Evolutionary conservation across 176 grass and related monocot genomes (phyloP), one percentile per base, ranked within the genome.

Genomic region (Phoenix roebelenii): DNA sequence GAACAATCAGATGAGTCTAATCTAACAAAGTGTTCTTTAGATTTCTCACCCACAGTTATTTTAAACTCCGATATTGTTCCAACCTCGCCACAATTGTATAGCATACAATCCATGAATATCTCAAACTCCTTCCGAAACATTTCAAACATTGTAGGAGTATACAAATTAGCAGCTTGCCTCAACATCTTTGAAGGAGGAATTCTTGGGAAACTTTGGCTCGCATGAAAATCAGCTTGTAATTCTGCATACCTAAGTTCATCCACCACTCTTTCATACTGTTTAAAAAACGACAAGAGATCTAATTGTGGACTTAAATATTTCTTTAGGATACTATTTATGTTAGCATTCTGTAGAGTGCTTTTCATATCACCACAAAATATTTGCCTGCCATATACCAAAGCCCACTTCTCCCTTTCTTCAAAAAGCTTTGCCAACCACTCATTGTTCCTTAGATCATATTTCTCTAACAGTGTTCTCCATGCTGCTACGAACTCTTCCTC

Each of bases 121-220:
- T 82, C 84, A 23, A 82, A 82, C 59, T 87, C 71, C 61, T 55
- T 71, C 25, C 60, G 18, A 17, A 82, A 82, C 57, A 82, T 65
- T 66, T 87, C 66, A 72, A 82, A 82, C 19, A 76, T 19, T 16
- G 71, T 9, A 67, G 75, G 79, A 18, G 79, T 87, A 53, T 69
- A 87, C 57, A 53, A 18, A 23, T 67, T 70, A 29, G 74, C 71
- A 70, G 84, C 79, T 35, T 87, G 75, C 6, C 28, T 67, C 16
- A 87, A 18, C 75, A 87, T 82, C 25, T 58, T 58, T 5, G 79
- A 77, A 50, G 75, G 70, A 24, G 74, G 66, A 10, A 82, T 49
- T 59, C 75, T 77, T 49, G 57, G 74, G 60, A 61, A 54, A 64
- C 59, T 79, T 62, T 82, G 79, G 51, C 59, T 82, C 22, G 70